Percentiles rank a stretch among this genome's conserved stretches.
phyloP scores from a whole-genome alignment of 176 grass and related monocot genomes.

The Bothriochloa decipiens region DNA sequence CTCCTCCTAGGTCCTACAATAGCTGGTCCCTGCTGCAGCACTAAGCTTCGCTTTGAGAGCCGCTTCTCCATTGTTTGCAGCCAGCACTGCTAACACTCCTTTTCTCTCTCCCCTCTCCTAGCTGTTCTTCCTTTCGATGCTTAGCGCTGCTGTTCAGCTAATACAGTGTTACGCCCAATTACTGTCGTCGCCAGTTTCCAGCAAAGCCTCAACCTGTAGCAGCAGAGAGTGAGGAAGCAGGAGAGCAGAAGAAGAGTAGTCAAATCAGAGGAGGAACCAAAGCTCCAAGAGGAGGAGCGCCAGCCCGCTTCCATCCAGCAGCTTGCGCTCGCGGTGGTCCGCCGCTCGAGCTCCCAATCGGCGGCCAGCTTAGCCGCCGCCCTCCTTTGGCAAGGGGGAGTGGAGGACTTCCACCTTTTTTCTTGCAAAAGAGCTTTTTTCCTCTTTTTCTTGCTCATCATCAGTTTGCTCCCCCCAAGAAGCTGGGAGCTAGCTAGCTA shows the following conservation, averaged over 20 bases:
- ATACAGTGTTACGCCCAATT: background rate
- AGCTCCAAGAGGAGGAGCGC: background rate
- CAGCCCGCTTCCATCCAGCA: background rate
- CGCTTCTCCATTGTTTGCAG: too few species aligned
- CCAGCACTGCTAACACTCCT: background rate
- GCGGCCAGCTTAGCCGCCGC: background rate
- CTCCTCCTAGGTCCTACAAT: too few species aligned
- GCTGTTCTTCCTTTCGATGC: background rate
- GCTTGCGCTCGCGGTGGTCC: background rate
- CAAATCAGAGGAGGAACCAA: background rate
- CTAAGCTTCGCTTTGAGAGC: too few species aligned
- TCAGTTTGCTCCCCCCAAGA: background rate
- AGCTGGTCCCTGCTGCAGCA: too few species aligned
- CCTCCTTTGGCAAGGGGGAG: background rate
- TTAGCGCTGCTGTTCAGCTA: constrained; percentile 13
- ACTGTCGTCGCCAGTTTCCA: background rate
- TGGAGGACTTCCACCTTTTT: background rate
- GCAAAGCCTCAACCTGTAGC: background rate
- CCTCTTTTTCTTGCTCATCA: background rate
- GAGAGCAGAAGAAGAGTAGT: background rate
- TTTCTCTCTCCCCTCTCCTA: background rate
- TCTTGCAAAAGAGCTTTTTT: background rate
- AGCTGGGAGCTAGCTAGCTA: constrained; percentile 25
- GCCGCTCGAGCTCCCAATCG: background rate
- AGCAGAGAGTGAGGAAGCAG: background rate